A percentile compares a stretch with the other conserved stretches of the same genome.
These are phyloP conservation scores for Cladosporium sp. DNA, from an alignment of 2,329 filamentous ascomycete genomes.

Conservation along the genomic window DNA sequence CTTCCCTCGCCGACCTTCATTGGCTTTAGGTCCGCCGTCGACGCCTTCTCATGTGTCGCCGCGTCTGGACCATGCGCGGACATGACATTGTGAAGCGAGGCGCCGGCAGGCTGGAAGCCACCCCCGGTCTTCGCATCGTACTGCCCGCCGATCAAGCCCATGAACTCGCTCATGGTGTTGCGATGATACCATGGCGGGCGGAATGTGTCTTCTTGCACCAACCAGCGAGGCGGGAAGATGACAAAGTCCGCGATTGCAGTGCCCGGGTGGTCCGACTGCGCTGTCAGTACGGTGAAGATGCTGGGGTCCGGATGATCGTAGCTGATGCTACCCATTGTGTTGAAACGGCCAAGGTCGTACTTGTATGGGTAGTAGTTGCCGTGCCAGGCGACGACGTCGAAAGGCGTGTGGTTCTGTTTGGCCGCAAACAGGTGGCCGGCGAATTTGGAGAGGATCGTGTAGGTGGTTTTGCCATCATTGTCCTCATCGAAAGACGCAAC, in stretches of 20 bases:
- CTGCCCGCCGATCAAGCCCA: constrained; percentile 53
- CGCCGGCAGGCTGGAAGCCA: constrained; percentile 55
- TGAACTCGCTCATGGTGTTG: constrained; percentile 62
- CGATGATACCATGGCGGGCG: constrained; percentile 67
- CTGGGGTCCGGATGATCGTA: constrained; percentile 62
- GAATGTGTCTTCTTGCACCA: constrained; percentile 64
- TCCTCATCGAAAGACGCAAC: constrained; percentile 52
- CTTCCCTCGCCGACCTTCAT: constrained; percentile 54
- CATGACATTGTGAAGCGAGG: constrained; percentile 45
- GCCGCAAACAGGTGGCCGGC: constrained; percentile 55
- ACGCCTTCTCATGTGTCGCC: constrained; percentile 51
- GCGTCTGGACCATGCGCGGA: constrained; percentile 51
- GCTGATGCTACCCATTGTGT: constrained; percentile 49
- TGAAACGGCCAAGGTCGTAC: constrained; percentile 54
- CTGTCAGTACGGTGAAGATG: constrained; percentile 62
- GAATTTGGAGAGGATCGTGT: constrained; percentile 57
- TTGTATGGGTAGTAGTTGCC: constrained; percentile 61
- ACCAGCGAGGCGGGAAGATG: constrained; percentile 66
- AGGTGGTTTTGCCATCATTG: constrained; percentile 47
- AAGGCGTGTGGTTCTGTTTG: constrained; percentile 59
- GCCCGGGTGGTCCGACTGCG: constrained; percentile 49
- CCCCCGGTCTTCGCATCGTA: constrained; percentile 54
- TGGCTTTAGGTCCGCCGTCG: constrained; percentile 49
- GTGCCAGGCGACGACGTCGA: constrained; percentile 67
- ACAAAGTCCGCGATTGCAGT: constrained; percentile 63